These are phyloP conservation scores for slime mould (Dictyostelium discoideum) DNA, from an alignment of 78 protist genomes.

Conservation along the genomic window DNA sequence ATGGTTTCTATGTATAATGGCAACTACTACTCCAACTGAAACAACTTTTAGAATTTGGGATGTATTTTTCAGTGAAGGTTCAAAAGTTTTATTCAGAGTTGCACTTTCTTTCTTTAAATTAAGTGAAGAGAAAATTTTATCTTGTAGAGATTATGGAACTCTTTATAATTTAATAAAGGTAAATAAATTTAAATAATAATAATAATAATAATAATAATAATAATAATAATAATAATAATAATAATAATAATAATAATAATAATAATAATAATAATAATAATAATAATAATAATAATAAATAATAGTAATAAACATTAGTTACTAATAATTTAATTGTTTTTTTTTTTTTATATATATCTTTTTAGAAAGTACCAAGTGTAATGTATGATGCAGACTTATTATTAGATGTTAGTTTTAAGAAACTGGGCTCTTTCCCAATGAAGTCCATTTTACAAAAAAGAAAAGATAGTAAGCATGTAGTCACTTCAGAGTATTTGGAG, in stretches of 20 bases:
- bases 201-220: neutral
- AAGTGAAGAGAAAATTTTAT: constrained; percentile 63
- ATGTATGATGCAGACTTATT: constrained; percentile 57
- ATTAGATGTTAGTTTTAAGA: constrained; percentile 44
- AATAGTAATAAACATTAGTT: neutral
- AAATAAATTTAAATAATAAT: neutral
- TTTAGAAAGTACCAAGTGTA: constrained; percentile 34
- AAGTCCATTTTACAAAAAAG: constrained; percentile 26
- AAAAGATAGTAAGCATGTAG: constrained; percentile 62
- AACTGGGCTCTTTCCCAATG: constrained; percentile 66
- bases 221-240: neutral
- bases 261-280: neutral
- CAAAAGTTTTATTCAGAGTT: constrained; percentile 82
- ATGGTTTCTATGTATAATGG: constrained; percentile 86
- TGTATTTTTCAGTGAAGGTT: constrained; percentile 85
- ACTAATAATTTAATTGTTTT: neutral
- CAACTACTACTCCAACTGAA: constrained; percentile 79
- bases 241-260: neutral
- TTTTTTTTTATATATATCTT: neutral
- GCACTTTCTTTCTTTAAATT: constrained; percentile 73
- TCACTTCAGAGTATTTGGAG: constrained; percentile 27
- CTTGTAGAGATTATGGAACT: constrained; percentile 69
- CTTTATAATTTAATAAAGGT: constrained; percentile 61
- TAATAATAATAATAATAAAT: neutral
- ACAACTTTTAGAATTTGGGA: constrained; percentile 89